Percentiles rank a stretch among this genome's conserved stretches.
These are phyloP conservation scores for Acacia crassicarpa DNA, from an alignment of 306 rosid species.

Conservation along the genomic window DNA sequence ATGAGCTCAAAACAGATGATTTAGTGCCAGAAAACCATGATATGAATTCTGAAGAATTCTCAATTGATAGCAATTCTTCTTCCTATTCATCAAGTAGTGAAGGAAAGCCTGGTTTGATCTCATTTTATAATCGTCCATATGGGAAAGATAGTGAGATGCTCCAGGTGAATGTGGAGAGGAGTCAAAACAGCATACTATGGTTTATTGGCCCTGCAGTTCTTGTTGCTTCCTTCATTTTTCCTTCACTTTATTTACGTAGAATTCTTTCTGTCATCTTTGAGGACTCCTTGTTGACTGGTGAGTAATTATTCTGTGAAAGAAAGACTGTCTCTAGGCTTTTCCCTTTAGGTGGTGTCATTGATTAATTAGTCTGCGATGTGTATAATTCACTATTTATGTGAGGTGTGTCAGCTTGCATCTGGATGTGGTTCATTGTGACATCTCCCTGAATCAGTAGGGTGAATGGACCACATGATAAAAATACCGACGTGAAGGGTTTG, in stretches of 20 bases:
- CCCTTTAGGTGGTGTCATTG: conserved; percentile 4
- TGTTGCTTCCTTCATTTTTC: conserved; percentile 91
- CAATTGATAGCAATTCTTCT: conserved; percentile 46
- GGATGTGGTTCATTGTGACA: conserved; percentile 12
- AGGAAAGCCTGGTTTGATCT: conserved; percentile 83
- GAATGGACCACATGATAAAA: conserved; percentile 9
- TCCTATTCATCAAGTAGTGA: conserved; percentile 47
- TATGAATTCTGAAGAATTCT: conserved; percentile 39
- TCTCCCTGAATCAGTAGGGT: conserved; percentile 19
- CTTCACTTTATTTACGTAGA: conserved; percentile 87
- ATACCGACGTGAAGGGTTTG: background rate
- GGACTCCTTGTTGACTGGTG: conserved; percentile 95
- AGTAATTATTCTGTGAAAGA: conserved; percentile 31
- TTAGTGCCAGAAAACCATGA: conserved; percentile 44
- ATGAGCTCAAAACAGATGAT: conserved; percentile 46
- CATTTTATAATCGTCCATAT: conserved; percentile 75
- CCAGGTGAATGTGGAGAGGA: conserved; percentile 41
- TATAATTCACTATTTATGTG: conserved; percentile 1
- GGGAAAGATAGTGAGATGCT: conserved; percentile 45
- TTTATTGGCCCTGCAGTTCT: conserved; percentile 85
- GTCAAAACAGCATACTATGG: conserved; percentile 71
- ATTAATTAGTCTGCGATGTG: conserved; percentile 22
- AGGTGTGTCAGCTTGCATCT: background rate
- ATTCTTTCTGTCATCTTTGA: conserved; percentile 77
- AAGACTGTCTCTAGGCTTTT: conserved; percentile 1